Base-by-base conservation (phyloP, 768 basidiomycete genomes). In the Calocera cornea region DNA sequence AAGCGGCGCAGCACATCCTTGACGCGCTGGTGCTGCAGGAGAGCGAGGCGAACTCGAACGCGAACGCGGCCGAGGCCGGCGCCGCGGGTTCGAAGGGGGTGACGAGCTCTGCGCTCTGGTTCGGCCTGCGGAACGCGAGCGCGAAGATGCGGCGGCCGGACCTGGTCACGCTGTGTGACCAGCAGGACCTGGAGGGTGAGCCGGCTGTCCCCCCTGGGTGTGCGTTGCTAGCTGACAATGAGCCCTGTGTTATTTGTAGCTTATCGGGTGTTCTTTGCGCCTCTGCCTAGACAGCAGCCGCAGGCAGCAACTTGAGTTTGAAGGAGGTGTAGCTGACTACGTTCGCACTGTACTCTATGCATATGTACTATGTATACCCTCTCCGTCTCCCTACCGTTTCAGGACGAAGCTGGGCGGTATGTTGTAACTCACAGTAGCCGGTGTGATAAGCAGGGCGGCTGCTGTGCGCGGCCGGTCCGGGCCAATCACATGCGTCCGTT, bases 21-120 rank as follows among this genome's bases (percentile, higher is more conserved):
- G 92, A 95, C 73, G 94, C 95, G 5, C 82, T 99, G 1, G 81
- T 88, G 41, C 79, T 97, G 29, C 97, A 99, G 76, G 90, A 95
- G 69, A 85, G 84, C 64, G 95, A 97, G 71, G 71, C 74, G 0
- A 83, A 86, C 10, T 81, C 87, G n/a, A 72, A 73, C n/a, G 82
- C 85, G n/a, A 72, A 73, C n/a, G 82, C 85, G 34, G 72, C 74
- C 7, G 72, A 76, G 68, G 81, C 83, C 65, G 81, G 84, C 65
- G 79, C 77, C 44, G 64, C 64, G 1, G 66, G 68, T 14, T 50
- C 63, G 2, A 86, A 87, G 41, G 90, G 89, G 8, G 85, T 95
- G 54, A 88, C 87, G 1, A 87, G 89, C 29, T 82, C 81, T 19
- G 83, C 88, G 1, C 77, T 97, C 27, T 98, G 95, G 95, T 90